Conservation (phyloP, 2,329 filamentous ascomycete species). For the Rhynchosporium graminicola region DNA sequence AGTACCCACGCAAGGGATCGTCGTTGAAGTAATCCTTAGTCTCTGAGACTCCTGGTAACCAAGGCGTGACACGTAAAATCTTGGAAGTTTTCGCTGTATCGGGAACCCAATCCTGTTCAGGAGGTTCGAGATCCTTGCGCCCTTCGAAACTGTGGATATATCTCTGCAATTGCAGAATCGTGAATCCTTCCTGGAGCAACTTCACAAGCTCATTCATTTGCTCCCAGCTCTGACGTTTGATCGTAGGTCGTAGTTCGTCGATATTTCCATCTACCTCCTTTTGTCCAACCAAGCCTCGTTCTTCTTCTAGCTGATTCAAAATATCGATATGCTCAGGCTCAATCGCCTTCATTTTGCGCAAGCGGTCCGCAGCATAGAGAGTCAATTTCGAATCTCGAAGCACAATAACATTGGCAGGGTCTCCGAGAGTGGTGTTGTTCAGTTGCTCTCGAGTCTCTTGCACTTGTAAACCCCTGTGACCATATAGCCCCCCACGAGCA, state of each 20-base stretch:
- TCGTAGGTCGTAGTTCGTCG: constrained; percentile 33
- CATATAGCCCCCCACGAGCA: constrained; percentile 22
- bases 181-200: constrained; percentile 37
- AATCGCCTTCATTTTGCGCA: not conserved
- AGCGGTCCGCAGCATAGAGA: constrained; percentile 19
- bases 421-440: constrained; percentile 31
- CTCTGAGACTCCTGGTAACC: constrained; percentile 36
- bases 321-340: constrained; percentile 37
- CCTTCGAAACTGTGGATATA: constrained; percentile 32
- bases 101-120: constrained; percentile 9
- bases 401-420: constrained; percentile 37
- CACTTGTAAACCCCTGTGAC: constrained; percentile 27
- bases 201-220: constrained; percentile 36
- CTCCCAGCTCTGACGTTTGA: constrained; percentile 30
- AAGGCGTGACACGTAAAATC: constrained; percentile 33
- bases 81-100: constrained; percentile 1
- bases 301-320: constrained; percentile 33
- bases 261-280: constrained; percentile 39
- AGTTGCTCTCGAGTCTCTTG: constrained; percentile 32
- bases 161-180: constrained; percentile 34
- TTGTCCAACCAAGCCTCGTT: constrained; percentile 35
- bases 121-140: constrained; percentile 7
- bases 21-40: constrained; percentile 31
- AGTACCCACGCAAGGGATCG: constrained; percentile 35
- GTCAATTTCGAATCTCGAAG: constrained; percentile 36